Evolutionary conservation across 106 monocot genomes (phyloP).

Genomic region (Dendrobium nobile): DNA sequence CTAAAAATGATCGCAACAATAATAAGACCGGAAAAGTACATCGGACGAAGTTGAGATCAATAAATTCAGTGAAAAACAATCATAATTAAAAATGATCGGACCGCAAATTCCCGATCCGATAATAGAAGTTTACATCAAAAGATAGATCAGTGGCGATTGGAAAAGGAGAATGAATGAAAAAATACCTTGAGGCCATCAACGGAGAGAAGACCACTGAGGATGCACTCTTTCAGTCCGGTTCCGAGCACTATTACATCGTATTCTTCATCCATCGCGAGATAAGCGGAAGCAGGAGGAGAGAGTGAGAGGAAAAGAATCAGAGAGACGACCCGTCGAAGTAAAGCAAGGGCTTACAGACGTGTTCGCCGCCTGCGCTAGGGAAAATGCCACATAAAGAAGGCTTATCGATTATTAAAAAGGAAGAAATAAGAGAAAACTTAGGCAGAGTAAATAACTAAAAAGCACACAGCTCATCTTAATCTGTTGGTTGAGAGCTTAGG

Average conservation of each 20-base stretch:
- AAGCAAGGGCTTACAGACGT: neutral
- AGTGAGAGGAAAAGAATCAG: neutral
- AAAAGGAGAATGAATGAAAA: neutral
- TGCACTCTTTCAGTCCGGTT: constrained; percentile 89
- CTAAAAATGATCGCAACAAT: neutral
- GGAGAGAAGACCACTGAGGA: constrained; percentile 91
- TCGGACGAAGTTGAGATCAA: neutral
- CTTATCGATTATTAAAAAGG: neutral
- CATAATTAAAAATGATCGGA: neutral
- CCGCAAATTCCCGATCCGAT: neutral
- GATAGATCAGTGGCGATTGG: neutral
- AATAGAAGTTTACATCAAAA: neutral
- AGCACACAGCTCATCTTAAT: too few species aligned
- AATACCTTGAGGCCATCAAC: constrained; percentile 83
- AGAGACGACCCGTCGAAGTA: neutral
- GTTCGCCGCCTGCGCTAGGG: neutral
- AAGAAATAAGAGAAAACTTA: neutral
- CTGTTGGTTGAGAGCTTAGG: too few species aligned
- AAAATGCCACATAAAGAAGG: neutral
- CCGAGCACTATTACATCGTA: constrained; percentile 92
- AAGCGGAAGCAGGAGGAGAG: neutral
- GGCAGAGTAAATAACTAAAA: too few species aligned
- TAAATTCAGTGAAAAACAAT: neutral
- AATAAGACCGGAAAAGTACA: neutral
- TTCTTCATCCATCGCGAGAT: constrained; percentile 73